phyloP scores from a whole-genome alignment of 208 protist genomes.

The Phytomonas sp. region DNA sequence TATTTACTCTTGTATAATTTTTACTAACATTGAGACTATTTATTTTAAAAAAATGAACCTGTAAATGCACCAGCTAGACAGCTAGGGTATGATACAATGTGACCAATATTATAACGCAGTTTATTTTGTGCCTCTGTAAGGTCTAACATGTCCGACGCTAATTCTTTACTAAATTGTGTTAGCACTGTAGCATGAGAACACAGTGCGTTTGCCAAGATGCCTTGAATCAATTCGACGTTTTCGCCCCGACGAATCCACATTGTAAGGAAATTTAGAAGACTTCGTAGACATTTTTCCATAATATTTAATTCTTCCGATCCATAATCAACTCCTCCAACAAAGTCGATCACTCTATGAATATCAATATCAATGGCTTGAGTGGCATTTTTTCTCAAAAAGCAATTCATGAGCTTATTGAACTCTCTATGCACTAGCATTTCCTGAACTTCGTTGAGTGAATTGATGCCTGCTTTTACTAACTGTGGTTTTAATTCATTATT shows the following conservation, averaged over 20 bases:
- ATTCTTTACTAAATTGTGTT: slow-evolving; percentile 39
- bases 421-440: slow-evolving; percentile 43
- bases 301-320: slow-evolving; percentile 43
- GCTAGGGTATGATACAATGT: slow-evolving; percentile 62
- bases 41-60: slow-evolving; percentile 44
- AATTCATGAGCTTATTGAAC: slow-evolving; percentile 51
- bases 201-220: slow-evolving; percentile 57
- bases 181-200: slow-evolving; percentile 58
- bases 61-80: slow-evolving; percentile 58
- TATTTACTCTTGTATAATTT: neutral
- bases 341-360: slow-evolving; percentile 59
- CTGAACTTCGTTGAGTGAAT: slow-evolving; percentile 48
- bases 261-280: slow-evolving; percentile 47
- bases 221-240: slow-evolving; percentile 76
- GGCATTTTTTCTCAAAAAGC: slow-evolving; percentile 38
- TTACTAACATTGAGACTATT: neutral
- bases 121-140: slow-evolving; percentile 55
- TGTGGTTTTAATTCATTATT: slow-evolving; percentile 9
- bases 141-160: slow-evolving; percentile 32
- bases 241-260: slow-evolving; percentile 40
- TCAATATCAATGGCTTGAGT: slow-evolving; percentile 71
- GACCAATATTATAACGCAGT: slow-evolving; percentile 56
- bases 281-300: slow-evolving; percentile 38
- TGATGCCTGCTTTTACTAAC: slow-evolving; percentile 24
- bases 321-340: slow-evolving; percentile 59